Conservation (phyloP, 2,329 filamentous ascomycete genomes). For the Talaromyces sp. region DNA sequence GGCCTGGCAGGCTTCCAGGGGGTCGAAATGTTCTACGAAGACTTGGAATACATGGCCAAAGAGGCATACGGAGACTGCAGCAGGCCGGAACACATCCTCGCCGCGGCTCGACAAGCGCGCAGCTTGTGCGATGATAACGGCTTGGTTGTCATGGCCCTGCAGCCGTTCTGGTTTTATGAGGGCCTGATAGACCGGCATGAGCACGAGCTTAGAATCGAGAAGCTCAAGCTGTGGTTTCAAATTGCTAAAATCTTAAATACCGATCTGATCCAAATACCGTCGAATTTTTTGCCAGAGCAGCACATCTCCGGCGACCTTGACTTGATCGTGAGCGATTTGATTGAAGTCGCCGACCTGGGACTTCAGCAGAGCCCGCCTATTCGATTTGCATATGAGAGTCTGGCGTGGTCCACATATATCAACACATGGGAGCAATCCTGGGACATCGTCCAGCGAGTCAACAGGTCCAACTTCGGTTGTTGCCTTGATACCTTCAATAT, state of each 20-base stretch:
- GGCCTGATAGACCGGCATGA: constrained; percentile 58
- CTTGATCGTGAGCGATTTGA: constrained; percentile 58
- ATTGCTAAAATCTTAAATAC: constrained; percentile 59
- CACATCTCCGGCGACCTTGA: constrained; percentile 40
- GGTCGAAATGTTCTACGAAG: constrained; percentile 75
- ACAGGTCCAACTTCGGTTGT: constrained; percentile 67
- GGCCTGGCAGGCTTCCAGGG: constrained; percentile 61
- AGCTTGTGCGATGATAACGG: constrained; percentile 34
- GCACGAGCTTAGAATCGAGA: constrained; percentile 50
- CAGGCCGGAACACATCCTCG: constrained; percentile 46
- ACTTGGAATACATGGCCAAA: constrained; percentile 60
- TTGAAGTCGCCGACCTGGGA: constrained; percentile 63
- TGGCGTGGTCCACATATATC: constrained; percentile 66
- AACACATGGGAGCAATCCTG: constrained; percentile 68
- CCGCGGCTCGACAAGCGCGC: constrained; percentile 55
- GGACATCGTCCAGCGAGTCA: constrained; percentile 61
- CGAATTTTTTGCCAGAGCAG: constrained; percentile 56
- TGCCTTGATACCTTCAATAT: constrained; percentile 77
- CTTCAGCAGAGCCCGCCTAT: constrained; percentile 52
- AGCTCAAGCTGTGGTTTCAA: constrained; percentile 59
- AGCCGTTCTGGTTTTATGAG: constrained; percentile 71
- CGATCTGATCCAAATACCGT: constrained; percentile 63
- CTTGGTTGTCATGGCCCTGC: constrained; percentile 47
- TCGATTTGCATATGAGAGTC: constrained; percentile 67
- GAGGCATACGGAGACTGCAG: constrained; percentile 36